Percentiles rank a stretch among this genome's conserved stretches.
These are phyloP conservation scores for Citrullus mucosospermus DNA, from an alignment of 306 rosid species.

Conservation along the genomic window DNA sequence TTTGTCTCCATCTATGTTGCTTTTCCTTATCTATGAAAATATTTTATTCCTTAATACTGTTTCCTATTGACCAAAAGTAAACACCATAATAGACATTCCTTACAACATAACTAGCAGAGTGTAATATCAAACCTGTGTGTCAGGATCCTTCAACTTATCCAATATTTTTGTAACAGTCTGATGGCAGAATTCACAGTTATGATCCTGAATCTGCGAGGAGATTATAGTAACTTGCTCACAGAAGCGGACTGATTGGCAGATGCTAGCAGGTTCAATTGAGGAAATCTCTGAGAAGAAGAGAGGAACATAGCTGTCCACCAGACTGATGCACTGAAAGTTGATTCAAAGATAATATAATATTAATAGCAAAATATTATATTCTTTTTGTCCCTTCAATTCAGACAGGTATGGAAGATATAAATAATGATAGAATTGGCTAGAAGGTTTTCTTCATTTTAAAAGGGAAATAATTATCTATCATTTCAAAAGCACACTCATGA, in stretches of 20 bases:
- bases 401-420: background rate
- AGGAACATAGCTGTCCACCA: constrained; percentile 81
- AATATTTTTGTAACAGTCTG: constrained; percentile 42
- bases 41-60: background rate
- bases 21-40: background rate
- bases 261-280: constrained; percentile 37
- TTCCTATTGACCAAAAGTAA: background rate
- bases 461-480: background rate
- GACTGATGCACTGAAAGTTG: constrained; percentile 41
- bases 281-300: constrained; percentile 57
- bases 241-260: constrained; percentile 59
- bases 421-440: background rate
- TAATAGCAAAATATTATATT: background rate
- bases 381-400: background rate
- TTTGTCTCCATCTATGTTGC: background rate
- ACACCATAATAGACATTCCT: background rate
- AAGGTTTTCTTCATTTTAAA: background rate
- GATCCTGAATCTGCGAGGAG: constrained; percentile 38
- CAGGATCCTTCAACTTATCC: constrained; percentile 64
- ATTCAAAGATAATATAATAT: constrained; percentile 1
- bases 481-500: background rate
- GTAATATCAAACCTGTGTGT: constrained; percentile 43
- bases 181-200: constrained; percentile 61
- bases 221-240: constrained; percentile 36
- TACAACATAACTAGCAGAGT: background rate